Conservation (phyloP, 139 green algal genomes). For the Chlorella sp. region DNA sequence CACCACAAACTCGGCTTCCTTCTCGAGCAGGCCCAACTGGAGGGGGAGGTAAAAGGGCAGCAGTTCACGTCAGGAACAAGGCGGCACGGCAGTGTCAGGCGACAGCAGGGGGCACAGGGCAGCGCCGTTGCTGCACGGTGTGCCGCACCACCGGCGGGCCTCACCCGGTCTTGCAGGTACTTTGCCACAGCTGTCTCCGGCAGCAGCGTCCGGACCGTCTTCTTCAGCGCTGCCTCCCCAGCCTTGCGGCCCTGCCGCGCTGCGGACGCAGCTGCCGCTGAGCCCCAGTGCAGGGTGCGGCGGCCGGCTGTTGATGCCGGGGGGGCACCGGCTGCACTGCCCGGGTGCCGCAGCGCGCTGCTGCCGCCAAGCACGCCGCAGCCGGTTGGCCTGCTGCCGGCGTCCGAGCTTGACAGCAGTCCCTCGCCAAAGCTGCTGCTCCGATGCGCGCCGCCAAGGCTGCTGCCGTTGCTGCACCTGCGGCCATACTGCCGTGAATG, state of each 20-base stretch:
- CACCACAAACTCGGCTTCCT: not conserved
- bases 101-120: no score
- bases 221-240: not conserved
- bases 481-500: not conserved
- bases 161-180: not conserved
- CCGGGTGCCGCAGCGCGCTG: not conserved
- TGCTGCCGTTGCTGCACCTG: not conserved
- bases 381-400: not conserved
- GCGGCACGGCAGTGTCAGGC: not conserved
- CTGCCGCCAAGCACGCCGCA: not conserved
- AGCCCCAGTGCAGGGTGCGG: not conserved
- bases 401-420: no score
- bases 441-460: no score
- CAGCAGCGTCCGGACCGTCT: not conserved
- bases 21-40: not conserved
- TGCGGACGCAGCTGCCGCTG: not conserved
- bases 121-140: not conserved
- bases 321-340: not conserved
- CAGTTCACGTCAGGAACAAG: not conserved
- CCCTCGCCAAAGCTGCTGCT: not conserved
- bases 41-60: not conserved
- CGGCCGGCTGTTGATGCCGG: not conserved
- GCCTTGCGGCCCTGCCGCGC: not conserved
- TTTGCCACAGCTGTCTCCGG: no score
- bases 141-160: not conserved